phyloP scores from a whole-genome alignment of 2,329 filamentous ascomycete species.

The Aphanocladium album region DNA sequence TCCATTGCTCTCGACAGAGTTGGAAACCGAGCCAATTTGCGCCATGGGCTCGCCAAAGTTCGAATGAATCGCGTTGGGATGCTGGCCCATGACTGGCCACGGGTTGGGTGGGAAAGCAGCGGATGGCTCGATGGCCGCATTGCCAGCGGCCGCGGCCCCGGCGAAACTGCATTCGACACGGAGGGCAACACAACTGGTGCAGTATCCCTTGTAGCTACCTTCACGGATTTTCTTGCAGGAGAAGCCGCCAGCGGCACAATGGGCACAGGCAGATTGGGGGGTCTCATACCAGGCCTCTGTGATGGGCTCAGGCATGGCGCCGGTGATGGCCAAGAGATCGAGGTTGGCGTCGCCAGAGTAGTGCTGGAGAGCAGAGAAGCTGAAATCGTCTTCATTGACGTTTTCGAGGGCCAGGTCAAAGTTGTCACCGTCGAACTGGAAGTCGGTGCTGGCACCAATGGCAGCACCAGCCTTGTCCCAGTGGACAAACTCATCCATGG shows the following conservation, averaged over 20 bases:
- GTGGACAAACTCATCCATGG: conserved; percentile 60
- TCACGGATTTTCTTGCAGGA: conserved; percentile 57
- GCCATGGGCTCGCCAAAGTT: neutral
- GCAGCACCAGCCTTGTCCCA: conserved; percentile 49
- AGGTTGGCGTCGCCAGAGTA: conserved; percentile 40
- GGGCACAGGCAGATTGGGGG: conserved; percentile 43
- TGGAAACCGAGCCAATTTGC: conserved; percentile 2
- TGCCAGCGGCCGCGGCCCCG: conserved; percentile 30
- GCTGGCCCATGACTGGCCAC: conserved; percentile 41
- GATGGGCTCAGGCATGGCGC: conserved; percentile 17
- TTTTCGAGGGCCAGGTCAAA: conserved; percentile 53
- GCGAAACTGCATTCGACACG: conserved; percentile 55
- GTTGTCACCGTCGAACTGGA: conserved; percentile 27
- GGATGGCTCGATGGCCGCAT: conserved; percentile 24
- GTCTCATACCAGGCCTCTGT: conserved; percentile 27
- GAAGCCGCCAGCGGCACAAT: conserved; percentile 48
- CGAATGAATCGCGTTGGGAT: conserved; percentile 30
- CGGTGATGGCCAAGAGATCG: conserved; percentile 25
- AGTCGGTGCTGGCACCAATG: conserved; percentile 24
- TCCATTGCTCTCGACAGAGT: conserved; percentile 19
- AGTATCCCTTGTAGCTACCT: conserved; percentile 55
- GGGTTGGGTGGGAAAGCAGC: conserved; percentile 41
- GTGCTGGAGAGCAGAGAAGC: conserved; percentile 55
- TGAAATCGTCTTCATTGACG: conserved; percentile 54
- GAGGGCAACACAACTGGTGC: conserved; percentile 58